phyloP scores from a whole-genome alignment of 2,329 filamentous ascomycete genomes.

The Xylaria arbuscula region DNA sequence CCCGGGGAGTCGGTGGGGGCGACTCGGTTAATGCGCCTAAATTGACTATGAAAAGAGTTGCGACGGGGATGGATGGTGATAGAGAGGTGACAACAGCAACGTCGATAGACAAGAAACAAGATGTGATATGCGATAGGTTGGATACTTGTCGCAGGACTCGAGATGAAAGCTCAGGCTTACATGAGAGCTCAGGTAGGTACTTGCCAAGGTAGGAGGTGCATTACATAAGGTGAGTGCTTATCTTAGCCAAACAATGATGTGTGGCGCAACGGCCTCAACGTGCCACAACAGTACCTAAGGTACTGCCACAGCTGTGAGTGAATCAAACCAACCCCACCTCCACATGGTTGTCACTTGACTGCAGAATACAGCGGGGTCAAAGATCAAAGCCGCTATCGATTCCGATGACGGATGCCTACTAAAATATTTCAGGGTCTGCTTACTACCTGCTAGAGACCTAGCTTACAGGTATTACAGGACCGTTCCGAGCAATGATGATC shows the following conservation, averaged over 20 bases:
- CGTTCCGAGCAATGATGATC: neutral
- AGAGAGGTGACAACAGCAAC: neutral
- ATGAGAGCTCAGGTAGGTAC: neutral
- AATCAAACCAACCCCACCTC: neutral
- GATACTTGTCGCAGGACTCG: conserved; percentile 4
- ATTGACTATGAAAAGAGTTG: neutral
- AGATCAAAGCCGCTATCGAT: conserved; percentile 19
- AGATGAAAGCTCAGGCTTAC: neutral
- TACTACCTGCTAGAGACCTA: conserved; percentile 5
- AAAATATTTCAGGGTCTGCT: conserved; percentile 22
- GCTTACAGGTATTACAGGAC: neutral
- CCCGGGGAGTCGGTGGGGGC: neutral
- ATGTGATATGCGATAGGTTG: conserved; percentile 3
- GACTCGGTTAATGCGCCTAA: neutral
- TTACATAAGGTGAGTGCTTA: neutral
- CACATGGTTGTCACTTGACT: conserved; percentile 24
- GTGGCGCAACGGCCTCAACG: neutral
- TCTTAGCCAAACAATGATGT: neutral
- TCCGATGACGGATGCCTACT: conserved; percentile 27
- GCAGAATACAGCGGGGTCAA: conserved; percentile 10
- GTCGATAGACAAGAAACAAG: neutral
- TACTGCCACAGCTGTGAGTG: neutral
- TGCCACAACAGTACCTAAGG: neutral
- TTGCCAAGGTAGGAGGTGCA: neutral
- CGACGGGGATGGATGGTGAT: neutral